Conservation (phyloP, 176 grass and related monocot species). For the Avena atlantica region DNA sequence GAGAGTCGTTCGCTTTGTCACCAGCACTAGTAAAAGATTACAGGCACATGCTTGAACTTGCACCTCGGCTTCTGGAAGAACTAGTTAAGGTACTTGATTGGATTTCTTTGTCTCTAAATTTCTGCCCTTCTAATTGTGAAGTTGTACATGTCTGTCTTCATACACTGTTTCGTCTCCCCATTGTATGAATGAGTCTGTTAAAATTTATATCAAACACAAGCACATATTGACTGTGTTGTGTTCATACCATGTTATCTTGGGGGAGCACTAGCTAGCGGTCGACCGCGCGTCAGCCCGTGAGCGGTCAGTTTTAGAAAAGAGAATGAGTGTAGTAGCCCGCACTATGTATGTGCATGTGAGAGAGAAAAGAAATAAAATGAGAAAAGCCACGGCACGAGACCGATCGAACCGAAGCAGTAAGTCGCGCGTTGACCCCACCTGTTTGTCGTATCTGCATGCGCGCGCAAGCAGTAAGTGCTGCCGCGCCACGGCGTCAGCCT, state of each 20-base stretch:
- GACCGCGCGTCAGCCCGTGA: no score
- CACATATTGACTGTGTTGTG: background rate
- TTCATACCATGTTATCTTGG: background rate
- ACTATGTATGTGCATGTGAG: no score
- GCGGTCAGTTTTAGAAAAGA: no score
- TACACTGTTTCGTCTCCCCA: background rate
- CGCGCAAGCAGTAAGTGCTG: no score
- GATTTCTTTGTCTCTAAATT: slow-evolving; percentile 16
- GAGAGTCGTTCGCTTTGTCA: slow-evolving; percentile 65
- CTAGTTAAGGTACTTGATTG: slow-evolving; percentile 74
- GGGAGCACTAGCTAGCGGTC: no score
- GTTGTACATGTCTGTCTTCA: background rate
- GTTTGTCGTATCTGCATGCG: no score
- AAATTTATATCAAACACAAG: slow-evolving; percentile 5
- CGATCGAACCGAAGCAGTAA: no score
- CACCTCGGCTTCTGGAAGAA: slow-evolving; percentile 96
- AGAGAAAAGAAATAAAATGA: no score
- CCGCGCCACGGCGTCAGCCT: no score
- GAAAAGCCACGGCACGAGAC: no score
- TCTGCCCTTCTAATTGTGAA: background rate
- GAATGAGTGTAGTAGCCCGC: no score
- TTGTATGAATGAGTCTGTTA: background rate
- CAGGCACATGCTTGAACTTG: slow-evolving; percentile 96
- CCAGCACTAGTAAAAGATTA: slow-evolving; percentile 84
- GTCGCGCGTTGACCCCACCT: no score